A percentile compares a stretch with the other conserved stretches of the same genome.
Conservation (phyloP, 306 rosid genomes). For the Vigna nakashimae region DNA sequence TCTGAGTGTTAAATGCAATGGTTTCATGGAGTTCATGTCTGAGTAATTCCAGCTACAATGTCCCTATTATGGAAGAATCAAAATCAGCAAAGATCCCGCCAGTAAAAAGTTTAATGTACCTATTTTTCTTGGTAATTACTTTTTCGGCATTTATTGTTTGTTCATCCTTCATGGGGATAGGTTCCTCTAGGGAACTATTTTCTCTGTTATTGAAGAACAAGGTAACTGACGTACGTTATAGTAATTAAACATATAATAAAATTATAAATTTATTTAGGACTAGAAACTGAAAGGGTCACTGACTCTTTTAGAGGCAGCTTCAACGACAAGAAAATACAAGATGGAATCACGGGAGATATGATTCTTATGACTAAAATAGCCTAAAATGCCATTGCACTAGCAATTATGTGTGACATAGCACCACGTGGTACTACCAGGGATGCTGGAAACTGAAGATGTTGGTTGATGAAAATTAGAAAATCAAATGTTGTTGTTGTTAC, state of each 20-base stretch:
- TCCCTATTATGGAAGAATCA: conserved; percentile 5
- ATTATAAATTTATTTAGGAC: conserved; percentile 46
- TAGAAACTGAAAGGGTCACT: conserved; percentile 38
- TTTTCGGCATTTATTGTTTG: background rate
- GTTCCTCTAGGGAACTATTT: background rate
- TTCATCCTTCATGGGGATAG: background rate
- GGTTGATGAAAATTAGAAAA: conserved; percentile 36
- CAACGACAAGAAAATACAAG: conserved; percentile 40
- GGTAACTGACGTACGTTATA: conserved; percentile 15
- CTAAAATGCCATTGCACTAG: conserved; percentile 47
- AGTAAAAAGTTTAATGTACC: background rate
- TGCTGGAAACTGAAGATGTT: conserved; percentile 2
- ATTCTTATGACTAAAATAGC: conserved; percentile 49
- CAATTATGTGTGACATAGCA: conserved; percentile 36
- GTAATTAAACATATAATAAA: conserved; percentile 12
- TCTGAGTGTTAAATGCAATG: background rate
- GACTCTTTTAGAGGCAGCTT: conserved; percentile 40
- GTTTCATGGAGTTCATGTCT: background rate
- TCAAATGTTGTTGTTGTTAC: conserved; percentile 40
- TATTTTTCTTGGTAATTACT: conserved; percentile 20
- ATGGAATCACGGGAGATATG: conserved; percentile 48
- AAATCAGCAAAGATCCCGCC: background rate
- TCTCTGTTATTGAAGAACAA: conserved; percentile 5
- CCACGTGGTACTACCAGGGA: conserved; percentile 22
- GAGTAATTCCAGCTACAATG: conserved; percentile 6